A percentile compares a stretch with the other conserved stretches of the same genome.
Conservation (phyloP, 805 yeast genomes). For the Candida vaughaniae region DNA sequence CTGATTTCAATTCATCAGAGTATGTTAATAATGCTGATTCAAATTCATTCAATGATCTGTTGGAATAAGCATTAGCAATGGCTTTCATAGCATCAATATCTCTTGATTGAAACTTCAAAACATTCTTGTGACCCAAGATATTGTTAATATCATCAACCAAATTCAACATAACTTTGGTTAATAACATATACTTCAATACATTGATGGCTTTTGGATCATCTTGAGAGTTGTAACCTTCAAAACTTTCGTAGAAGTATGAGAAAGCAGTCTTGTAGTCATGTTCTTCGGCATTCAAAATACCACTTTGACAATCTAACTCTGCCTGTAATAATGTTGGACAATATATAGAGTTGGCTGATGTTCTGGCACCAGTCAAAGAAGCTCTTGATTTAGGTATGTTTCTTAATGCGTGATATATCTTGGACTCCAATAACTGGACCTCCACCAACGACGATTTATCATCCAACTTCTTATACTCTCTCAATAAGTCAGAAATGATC, state of each 20-base stretch:
- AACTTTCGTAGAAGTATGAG: slow-evolving; percentile 92
- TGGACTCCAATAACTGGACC: slow-evolving; percentile 87
- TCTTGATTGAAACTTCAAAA: slow-evolving; percentile 67
- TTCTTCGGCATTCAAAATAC: slow-evolving; percentile 94
- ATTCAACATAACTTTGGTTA: slow-evolving; percentile 91
- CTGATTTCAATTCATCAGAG: slow-evolving; percentile 74
- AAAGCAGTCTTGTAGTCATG: slow-evolving; percentile 95
- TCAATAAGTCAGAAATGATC: slow-evolving; percentile 67
- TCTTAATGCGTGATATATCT: slow-evolving; percentile 86
- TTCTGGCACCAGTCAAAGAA: slow-evolving; percentile 89
- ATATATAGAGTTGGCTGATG: slow-evolving; percentile 95
- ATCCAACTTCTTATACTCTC: slow-evolving; percentile 89
- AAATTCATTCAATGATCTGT: slow-evolving; percentile 87
- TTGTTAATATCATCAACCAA: slow-evolving; percentile 80
- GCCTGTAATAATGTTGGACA: slow-evolving; percentile 94
- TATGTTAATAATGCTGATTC: slow-evolving; percentile 77
- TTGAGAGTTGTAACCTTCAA: slow-evolving; percentile 82
- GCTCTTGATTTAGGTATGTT: slow-evolving; percentile 91
- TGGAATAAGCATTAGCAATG: slow-evolving; percentile 83
- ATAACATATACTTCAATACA: slow-evolving; percentile 86
- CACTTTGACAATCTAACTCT: slow-evolving; percentile 91
- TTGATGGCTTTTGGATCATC: slow-evolving; percentile 60
- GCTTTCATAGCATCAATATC: slow-evolving; percentile 96
- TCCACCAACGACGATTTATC: slow-evolving; percentile 95
- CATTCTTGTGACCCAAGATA: slow-evolving; percentile 69